Base-by-base conservation (phyloP, 805 yeast genomes). In the Maudiozyma bulderi region DNA sequence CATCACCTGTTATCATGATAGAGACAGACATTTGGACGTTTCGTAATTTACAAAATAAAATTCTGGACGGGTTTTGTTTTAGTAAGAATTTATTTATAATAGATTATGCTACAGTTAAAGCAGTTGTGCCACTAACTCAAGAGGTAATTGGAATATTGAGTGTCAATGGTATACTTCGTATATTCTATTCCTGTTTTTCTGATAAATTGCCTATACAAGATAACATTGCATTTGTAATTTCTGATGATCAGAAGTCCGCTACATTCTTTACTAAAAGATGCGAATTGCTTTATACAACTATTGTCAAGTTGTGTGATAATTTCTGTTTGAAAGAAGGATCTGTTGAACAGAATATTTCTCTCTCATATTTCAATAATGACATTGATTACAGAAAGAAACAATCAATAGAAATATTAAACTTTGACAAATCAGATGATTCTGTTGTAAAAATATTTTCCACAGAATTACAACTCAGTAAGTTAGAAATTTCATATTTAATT, bases 401-500 rank as follows among this genome's bases (percentile, higher is more conserved):
- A n/a, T 35, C n/a, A 8, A 35, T n/a, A 8, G 20, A 7, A 35
- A 13, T 35, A 4, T 20, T 4, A 20, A 20, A 1, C 7, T 4
- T 13, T 15, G 14, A 13, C n/a, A 15, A 35, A 7, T 6, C 15
- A 5, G 15, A 14, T 35, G 14, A 35, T n/a, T n/a, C 8, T 15
- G 14, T 11, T 13, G 9, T 6, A n/a, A 15, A 38, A 38, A 38
- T 38, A 20, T 15, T 15, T 3, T 38, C 40, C 8, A 6, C 10
- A 6, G 40, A 38, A 38, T 8, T 38, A 3, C 15, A 8, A 15
- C 29, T 56, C 35, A 54, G 45, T 26, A 54, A 51, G 45, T 33
- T 15, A 13, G 26, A 37, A 28, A 38, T 49, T 3, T 41, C 46
- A 1, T 49, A 26, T 34, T 28, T 49, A 6, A 75, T 76, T 45